Base-by-base conservation (phyloP, 2,329 filamentous ascomycete species). In the Drechslerella dactyloides region DNA sequence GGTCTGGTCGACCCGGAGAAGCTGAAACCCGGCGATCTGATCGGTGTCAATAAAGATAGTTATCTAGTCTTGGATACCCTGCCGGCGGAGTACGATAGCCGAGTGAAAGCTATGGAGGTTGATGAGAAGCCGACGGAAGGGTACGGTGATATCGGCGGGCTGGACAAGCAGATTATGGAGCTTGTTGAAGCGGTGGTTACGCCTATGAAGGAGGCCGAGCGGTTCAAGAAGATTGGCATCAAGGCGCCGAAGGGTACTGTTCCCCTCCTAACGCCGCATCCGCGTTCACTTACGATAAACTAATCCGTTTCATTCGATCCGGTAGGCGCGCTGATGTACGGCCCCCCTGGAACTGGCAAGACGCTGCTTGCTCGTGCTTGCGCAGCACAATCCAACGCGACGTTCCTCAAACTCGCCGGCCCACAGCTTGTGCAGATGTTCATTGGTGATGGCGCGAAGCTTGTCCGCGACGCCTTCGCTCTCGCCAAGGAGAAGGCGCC, bases 351-450 rank as follows among this genome's bases (percentile, higher is more conserved):
- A 80, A 96, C 91, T 15, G 91, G 91, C 78, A 96, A 96, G 83
- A 96, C 91, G 0, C 87, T 96, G 0, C 86, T 99, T 72, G 94
- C 94, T 74, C 89, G 94, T 83, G 94, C 94, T 70, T 99, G 94
- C 80, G 94, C 94, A 3, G 94, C 94, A 54, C 94, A 99, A 82
- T 97, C 94, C 73, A 94, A 99, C 76, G 94, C 94, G 74, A 99
- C 94, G 23, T 99, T 99, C 85, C 87, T 99, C 79, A 99, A 99
- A 82, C 90, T 99, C 65, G 94, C 94, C 72, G 94, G 94, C 56
- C 94, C 96, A 3, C 94, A 99, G 82, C 87, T 99, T 42, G 94
- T 99, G 30, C 94, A 99, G 81, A 99, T 97, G 94, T 99, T 97
- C 80, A 99, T 99, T 44, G 94, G 94, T 80, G 96, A 99, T 76